These are phyloP conservation scores for Geotrichum fermentans DNA, from an alignment of 1,139 yeast genomes.

Conservation along the genomic window DNA sequence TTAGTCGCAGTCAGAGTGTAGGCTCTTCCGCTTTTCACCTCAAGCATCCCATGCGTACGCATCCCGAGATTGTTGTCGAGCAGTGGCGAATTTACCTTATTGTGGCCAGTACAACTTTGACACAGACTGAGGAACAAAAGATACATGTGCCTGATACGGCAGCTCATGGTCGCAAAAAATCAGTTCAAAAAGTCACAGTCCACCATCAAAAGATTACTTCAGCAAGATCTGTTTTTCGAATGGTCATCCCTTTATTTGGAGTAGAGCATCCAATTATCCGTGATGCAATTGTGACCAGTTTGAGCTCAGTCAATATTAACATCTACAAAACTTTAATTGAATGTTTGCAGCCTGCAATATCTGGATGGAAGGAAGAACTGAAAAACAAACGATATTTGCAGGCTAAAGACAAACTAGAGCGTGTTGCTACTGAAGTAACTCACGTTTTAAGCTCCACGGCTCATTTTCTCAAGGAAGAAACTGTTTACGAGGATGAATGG, in stretches of 20 bases:
- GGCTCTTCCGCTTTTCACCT: slow-evolving; percentile 24
- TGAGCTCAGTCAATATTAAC: slow-evolving; percentile 85
- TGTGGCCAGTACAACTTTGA: slow-evolving; percentile 87
- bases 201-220: slow-evolving; percentile 92
- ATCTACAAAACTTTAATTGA: slow-evolving; percentile 80
- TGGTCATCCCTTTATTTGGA: slow-evolving; percentile 77
- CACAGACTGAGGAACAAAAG: slow-evolving; percentile 83
- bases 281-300: slow-evolving; percentile 81
- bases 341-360: slow-evolving; percentile 60
- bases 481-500: slow-evolving; percentile 62
- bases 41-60: slow-evolving; percentile 40
- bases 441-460: slow-evolving; percentile 72
- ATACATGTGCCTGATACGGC: slow-evolving; percentile 50
- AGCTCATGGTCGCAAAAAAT: slow-evolving; percentile 60
- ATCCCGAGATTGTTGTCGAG: slow-evolving; percentile 71
- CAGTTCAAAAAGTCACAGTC: slow-evolving; percentile 61
- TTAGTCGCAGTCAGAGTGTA: slow-evolving; percentile 46
- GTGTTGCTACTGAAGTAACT: slow-evolving; percentile 68
- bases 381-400: slow-evolving; percentile 22
- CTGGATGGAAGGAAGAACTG: slow-evolving; percentile 35
- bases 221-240: slow-evolving; percentile 80
- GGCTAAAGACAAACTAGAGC: slow-evolving; percentile 41
- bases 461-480: slow-evolving; percentile 51
- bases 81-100: slow-evolving; percentile 88
- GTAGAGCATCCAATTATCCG: slow-evolving; percentile 67